Base-by-base conservation (phyloP, 2,329 filamentous ascomycete genomes). In the Paecilomyces sp. region DNA sequence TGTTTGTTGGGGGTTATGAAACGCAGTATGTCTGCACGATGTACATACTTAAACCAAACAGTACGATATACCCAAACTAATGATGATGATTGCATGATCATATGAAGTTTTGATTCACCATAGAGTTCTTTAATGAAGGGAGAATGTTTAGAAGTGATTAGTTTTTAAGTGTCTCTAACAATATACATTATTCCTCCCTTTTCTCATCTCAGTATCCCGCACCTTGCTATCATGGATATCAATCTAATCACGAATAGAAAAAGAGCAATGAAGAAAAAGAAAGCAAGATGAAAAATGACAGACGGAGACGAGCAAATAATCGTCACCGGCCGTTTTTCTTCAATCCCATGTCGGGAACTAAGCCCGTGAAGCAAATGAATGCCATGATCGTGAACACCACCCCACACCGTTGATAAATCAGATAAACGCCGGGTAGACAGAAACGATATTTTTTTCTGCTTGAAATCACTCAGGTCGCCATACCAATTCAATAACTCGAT, bases 401-500 rank as follows among this genome's bases (percentile, higher is more conserved):
- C 25, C 25, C 41, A 18, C 41, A n/a, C 41, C 41, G 3, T 41
- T 41, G n/a, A 18, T 9, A 22, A 41, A n/a, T 15, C 13, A 47
- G 7, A 47, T 1, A 22, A 22, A 47, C 41, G 41, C 41, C 41
- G n/a, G 15, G 3, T 15, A 47, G 18, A 47, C n/a, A 47, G 41
- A 47, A 8, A 47, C 22, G 41, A 47, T 18, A 22, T 47, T 47
- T n/a, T 18, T 47, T 3, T 41, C 22, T 22, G 22, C 22, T 41
- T 15, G 3, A 7, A 2, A 47, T 58, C 25, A 53, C 3, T 50
- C 61, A 57, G 63, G 24, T 60, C 68, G 70, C 75, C 75, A 77
- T 30, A 74, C 66, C 58, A 77, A 66, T 58, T 77, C 75, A 28
- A 77, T 56, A 12, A 79, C 67, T 59, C 79, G 75, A 36, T 76